Evolutionary conservation across 192 early-diverging fungal species (phyloP), one percentile per base, ranked within the genome.

Genomic region (Backusella parvicylindrica): DNA sequence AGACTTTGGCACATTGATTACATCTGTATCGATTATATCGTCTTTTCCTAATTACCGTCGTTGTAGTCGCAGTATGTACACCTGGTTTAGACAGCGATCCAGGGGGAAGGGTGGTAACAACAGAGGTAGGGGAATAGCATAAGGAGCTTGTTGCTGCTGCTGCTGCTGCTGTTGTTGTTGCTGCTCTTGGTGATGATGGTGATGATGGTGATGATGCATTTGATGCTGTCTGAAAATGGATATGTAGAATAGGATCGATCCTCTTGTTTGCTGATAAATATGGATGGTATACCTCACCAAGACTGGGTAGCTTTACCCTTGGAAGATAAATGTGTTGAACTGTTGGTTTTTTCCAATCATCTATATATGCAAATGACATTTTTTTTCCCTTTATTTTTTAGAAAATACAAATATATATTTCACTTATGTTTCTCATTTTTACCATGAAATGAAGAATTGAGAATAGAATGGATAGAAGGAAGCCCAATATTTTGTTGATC

Each of bases 1-100:
- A 94, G 16, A 71, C 69, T 53, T 93, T 94, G 28, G 75, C 43
- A 66, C 93, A 94, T 30, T 80, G 81, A 16, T 81, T 74, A 60
- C 91, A 93, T 66, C 83, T 79, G 72, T 91, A 91, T 41, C 84
- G 81, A 66, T 85, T 86, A 21, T 66, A 36, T n/a, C 64, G 26
- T 40, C 40, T 70, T 37, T 26, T 70, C 40, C 38, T 70, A 21
- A 21, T 37, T 7, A 40, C 23, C 12, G 36, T n/a, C 37, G 35
- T 15, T 28, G 35, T n/a, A 12, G 35, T 41, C 26, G 23, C 16
- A 28, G 68, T 28, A 70, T 70, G 68, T 70, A 41, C 28, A 35
- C 31, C n/a, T 31, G 36, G 64, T 56, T 56, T 56, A 56, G 21
- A 56, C 50, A 56, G 38, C 67, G 63, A 56, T 32, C 47, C 60